Conservation (phyloP, 2,329 filamentous ascomycete genomes). For the Aspergillus sp. region DNA sequence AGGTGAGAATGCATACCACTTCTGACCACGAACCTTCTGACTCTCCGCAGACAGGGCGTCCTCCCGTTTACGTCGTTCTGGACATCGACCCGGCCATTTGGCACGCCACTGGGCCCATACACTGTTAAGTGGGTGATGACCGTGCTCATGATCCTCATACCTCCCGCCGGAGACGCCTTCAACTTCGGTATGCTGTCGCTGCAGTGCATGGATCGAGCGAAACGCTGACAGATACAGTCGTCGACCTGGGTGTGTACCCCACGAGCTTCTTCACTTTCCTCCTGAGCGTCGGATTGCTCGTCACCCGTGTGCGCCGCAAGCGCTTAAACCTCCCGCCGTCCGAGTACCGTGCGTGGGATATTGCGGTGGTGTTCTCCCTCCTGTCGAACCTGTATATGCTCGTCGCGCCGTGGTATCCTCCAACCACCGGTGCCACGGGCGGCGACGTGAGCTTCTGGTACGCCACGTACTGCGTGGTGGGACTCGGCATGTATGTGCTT, state of each 20-base stretch:
- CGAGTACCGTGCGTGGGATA: slow-evolving; percentile 60
- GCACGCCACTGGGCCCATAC: slow-evolving; percentile 61
- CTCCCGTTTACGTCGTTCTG: slow-evolving; percentile 60
- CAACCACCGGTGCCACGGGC: slow-evolving; percentile 55
- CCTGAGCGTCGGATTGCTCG: slow-evolving; percentile 56
- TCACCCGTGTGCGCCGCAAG: slow-evolving; percentile 56
- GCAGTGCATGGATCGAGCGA: neutral
- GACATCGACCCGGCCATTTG: slow-evolving; percentile 62
- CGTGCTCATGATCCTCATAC: slow-evolving; percentile 58
- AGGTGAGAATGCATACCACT: slow-evolving; percentile 29
- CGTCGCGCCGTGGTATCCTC: slow-evolving; percentile 71
- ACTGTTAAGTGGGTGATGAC: slow-evolving; percentile 58
- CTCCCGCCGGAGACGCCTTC: slow-evolving; percentile 64
- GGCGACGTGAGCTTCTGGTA: slow-evolving; percentile 74
- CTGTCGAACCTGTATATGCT: slow-evolving; percentile 61
- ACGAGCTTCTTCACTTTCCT: slow-evolving; percentile 56
- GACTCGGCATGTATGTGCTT: slow-evolving; percentile 60
- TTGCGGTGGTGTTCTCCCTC: slow-evolving; percentile 58
- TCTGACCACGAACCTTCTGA: neutral
- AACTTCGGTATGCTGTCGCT: slow-evolving; percentile 48
- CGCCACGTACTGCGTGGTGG: slow-evolving; percentile 64
- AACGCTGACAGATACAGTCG: slow-evolving; percentile 42
- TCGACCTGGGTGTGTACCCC: slow-evolving; percentile 60
- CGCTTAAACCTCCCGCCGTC: slow-evolving; percentile 48
- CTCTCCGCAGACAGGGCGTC: slow-evolving; percentile 53